Conservation (phyloP, 805 yeast species). For the Kuraishia piskuri region DNA sequence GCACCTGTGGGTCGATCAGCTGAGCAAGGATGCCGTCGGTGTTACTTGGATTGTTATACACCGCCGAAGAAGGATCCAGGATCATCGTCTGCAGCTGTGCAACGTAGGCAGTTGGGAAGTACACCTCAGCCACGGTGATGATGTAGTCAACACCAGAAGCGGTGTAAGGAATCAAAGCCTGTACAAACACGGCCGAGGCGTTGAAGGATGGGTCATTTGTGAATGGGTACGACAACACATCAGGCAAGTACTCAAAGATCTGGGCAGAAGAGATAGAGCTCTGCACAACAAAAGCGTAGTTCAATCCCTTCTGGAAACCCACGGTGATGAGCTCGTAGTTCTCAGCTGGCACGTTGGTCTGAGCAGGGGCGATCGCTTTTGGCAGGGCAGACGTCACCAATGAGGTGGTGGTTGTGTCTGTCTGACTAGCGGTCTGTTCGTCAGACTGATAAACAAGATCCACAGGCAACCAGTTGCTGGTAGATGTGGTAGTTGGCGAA, state of each 20-base stretch:
- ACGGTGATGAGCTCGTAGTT: slow-evolving; percentile 54
- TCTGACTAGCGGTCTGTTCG: slow-evolving; percentile 17
- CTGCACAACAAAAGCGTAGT: slow-evolving; percentile 75
- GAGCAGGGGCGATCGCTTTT: slow-evolving; percentile 65
- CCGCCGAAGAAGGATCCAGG: slow-evolving; percentile 38
- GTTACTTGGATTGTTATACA: slow-evolving; percentile 52
- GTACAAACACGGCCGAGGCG: slow-evolving; percentile 42
- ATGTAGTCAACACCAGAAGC: slow-evolving; percentile 50
- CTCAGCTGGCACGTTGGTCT: slow-evolving; percentile 31
- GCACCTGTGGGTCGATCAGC: slow-evolving; percentile 67
- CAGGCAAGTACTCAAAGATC: slow-evolving; percentile 79
- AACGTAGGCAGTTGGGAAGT: slow-evolving; percentile 56
- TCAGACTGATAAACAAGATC: slow-evolving; percentile 13
- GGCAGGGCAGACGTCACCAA: slow-evolving; percentile 52
- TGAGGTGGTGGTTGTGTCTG: slow-evolving; percentile 18
- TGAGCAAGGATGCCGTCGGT: slow-evolving; percentile 50
- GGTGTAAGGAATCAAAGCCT: slow-evolving; percentile 68
- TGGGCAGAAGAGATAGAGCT: slow-evolving; percentile 75
- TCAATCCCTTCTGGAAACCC: slow-evolving; percentile 73
- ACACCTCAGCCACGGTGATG: slow-evolving; percentile 83
- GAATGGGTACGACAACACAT: slow-evolving; percentile 58
- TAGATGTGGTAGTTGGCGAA: neutral
- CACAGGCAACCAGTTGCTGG: slow-evolving; percentile 1
- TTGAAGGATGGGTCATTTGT: slow-evolving; percentile 13
- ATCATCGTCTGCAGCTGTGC: slow-evolving; percentile 40